Evolutionary conservation across 164 flowering plant genomes (phyloP), one percentile per base, ranked within the genome.

Genomic region (Warburgia ugandensis): DNA sequence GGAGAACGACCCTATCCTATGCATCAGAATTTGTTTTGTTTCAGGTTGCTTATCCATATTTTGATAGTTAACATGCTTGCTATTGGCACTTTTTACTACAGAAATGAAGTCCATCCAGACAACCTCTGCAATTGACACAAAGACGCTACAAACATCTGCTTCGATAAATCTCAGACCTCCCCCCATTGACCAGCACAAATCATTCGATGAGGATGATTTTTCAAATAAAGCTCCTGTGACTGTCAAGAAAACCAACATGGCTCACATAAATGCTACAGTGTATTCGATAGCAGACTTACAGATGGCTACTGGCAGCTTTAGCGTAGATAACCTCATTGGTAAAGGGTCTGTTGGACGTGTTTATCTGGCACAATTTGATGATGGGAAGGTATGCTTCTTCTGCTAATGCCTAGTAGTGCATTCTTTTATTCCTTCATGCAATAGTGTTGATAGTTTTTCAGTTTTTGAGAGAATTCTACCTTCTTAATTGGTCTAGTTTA

Each of bases 281-380:
- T 89, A 75, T 67, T 86, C 99, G 17, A 55, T 89, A 61, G 97
- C 96, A 23, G 99, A 94, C 61, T 73, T 94, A 56, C 97, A 94
- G 68, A 81, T 86, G 59, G 97, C 97, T 40, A 94, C 99, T 16
- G 77, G 75, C 45, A 94, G 97, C 69, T 94, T 89, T 64, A 81
- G 72, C 67, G 64, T 67, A 7, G 97, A 89, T 0, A 76, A 80
- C 52, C 83, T 89, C 55, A 67, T 94, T 45, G 94, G 94, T 10
- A 97, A 89, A 62, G 99, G 97, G 29, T 72, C 92, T 45, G 73
- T 84, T 59, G 99, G 99, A 40, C 84, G 97, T 62, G 97, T 89
- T 31, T 94, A 82, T 68, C 88, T 84, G 21, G 97, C 96, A 55
- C 86, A 79, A 45, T 81, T 89, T 72, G 79, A 77, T 53, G 86